Evolutionary conservation across 192 early-diverging fungal genomes (phyloP).

Genomic region (Rhizophagus prolifer): DNA sequence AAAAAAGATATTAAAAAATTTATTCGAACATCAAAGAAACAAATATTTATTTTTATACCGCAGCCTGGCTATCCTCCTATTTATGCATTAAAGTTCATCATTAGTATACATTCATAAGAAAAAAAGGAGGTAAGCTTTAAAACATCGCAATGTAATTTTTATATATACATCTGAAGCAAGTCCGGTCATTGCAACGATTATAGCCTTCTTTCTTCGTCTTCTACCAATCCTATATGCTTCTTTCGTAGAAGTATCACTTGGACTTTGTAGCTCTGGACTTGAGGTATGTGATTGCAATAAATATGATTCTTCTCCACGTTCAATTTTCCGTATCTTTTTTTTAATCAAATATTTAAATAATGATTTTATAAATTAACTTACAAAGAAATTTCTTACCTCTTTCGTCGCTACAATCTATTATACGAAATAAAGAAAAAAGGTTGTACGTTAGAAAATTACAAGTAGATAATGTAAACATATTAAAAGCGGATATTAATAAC

Average conservation of each 20-base stretch:
- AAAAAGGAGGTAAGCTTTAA: neutral
- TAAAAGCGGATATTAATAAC: neutral
- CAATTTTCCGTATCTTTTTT: constrained; percentile 5
- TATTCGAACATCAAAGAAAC: neutral
- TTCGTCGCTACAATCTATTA: constrained; percentile 7
- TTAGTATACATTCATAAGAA: neutral
- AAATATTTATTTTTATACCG: neutral
- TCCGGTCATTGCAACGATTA: constrained; percentile 1
- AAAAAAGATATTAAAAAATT: neutral
- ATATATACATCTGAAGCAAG: neutral
- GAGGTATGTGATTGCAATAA: neutral
- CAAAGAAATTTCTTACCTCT: neutral
- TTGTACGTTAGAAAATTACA: neutral
- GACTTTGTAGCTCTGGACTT: neutral
- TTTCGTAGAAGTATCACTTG: no score
- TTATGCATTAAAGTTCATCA: neutral
- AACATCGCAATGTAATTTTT: neutral
- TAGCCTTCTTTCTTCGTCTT: constrained; percentile 2
- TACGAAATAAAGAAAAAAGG: neutral
- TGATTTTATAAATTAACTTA: neutral
- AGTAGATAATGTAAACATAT: neutral
- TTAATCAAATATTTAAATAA: neutral
- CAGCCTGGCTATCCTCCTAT: neutral
- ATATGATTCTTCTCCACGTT: constrained; percentile 2
- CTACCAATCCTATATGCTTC: neutral